Base-by-base conservation (phyloP, 371 early-diverging fungal species). In the Sanchytrium tribonematis region DNA sequence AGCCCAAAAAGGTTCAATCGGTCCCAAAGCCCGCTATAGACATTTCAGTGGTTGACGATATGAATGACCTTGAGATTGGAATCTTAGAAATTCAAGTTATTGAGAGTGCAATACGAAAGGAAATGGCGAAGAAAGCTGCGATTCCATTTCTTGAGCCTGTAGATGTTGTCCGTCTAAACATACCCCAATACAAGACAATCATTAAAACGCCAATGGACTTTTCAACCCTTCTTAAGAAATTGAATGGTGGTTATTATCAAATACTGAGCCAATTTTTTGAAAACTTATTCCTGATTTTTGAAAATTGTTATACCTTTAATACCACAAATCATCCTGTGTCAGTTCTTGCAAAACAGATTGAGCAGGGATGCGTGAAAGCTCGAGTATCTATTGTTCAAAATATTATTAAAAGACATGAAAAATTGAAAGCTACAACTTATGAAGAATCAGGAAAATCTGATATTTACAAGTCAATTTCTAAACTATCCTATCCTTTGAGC, bases 271-370 rank as follows among this genome's bases (percentile, higher is more conserved):
- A 86, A 65, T 94, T 95, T 72, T 86, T 87, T 71, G 78, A 79
- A 0, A 97, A 98, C 74, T 32, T 76, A 29, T 32, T 69, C n/a
- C 71, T 75, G 28, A 74, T 76, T 16, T 72, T 72, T 68, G 68
- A 71, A 1, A 76, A 76, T 68, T 74, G 98, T 77, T 89, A 86
- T 71, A 77, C 77, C 0, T 99, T 93, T 78, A 99, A 99, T 73
- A 87, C 88, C 1, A 82, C 85, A 1, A 88, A 83, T 48, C 48
- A 48, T 22, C 5, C 12, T 22, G 48, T 48, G 48, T 48, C 48
- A 12, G 5, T 48, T 12, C 5, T 48, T 5, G 48, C 12, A 48
- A 48, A 48, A 22, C 48, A 48, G 22, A 12, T 48, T 5, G 12
- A 48, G 48, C 48, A 48, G n/a, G n/a, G n/a, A n/a, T n/a, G n/a